phyloP scores from a whole-genome alignment of 192 early-diverging fungal species.

The Coemansia reversa region DNA sequence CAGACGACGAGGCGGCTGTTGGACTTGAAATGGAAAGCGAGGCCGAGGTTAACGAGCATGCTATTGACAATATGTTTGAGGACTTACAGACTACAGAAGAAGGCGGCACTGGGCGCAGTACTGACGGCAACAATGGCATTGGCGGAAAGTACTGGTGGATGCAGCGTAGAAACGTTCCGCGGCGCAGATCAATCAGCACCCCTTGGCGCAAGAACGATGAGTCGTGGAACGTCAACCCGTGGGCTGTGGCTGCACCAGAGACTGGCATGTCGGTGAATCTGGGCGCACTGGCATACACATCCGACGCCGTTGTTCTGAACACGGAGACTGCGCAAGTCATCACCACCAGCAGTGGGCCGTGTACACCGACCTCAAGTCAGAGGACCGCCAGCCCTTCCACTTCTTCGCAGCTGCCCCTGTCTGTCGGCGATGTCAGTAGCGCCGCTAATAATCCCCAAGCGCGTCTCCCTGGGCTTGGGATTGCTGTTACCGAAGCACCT shows the following conservation, averaged over 20 bases:
- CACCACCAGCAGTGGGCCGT: neutral
- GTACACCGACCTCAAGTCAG: neutral
- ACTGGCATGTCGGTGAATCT: neutral
- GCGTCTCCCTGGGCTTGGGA: slow-evolving; percentile 8
- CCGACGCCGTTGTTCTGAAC: slow-evolving; percentile 33
- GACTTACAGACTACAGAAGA: slow-evolving; percentile 33
- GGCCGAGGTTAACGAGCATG: slow-evolving; percentile 55
- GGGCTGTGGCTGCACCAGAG: slow-evolving; percentile 12
- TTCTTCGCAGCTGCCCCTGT: neutral
- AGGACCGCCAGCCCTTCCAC: neutral
- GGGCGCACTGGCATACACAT: slow-evolving; percentile 33
- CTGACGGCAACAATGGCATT: slow-evolving; percentile 5
- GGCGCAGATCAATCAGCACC: slow-evolving; percentile 42
- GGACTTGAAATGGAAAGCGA: slow-evolving; percentile 52
- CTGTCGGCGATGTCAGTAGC: neutral
- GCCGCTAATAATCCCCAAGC: neutral
- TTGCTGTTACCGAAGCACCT: neutral
- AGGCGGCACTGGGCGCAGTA: slow-evolving; percentile 2
- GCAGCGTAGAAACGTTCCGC: slow-evolving; percentile 48
- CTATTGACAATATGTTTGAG: slow-evolving; percentile 50
- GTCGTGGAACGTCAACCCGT: slow-evolving; percentile 56
- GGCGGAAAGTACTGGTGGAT: slow-evolving; percentile 47
- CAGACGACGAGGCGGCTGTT: slow-evolving; percentile 32
- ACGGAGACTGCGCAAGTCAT: slow-evolving; percentile 20
- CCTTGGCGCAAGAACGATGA: slow-evolving; percentile 53